Evolutionary conservation across 106 monocot species (phyloP).

Genomic region (Chionographis japonica): DNA sequence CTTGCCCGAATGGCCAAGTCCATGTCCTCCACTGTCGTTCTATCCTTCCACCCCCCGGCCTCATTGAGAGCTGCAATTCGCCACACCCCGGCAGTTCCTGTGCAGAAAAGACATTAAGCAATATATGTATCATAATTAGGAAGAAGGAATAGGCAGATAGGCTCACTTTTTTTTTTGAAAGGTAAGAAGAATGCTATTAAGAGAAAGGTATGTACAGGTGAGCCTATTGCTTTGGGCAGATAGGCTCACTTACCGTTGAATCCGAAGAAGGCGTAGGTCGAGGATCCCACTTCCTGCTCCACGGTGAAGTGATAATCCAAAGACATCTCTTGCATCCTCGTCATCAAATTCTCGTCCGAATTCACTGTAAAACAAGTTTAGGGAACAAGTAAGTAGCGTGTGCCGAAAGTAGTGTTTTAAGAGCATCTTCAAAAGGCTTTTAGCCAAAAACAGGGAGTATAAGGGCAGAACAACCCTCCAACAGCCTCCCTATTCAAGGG

Average conservation of each 20-base stretch:
- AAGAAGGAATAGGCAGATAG: too few relatives aligned
- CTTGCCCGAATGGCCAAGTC: constrained; percentile 53
- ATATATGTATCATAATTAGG: background rate
- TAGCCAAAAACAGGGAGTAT: background rate
- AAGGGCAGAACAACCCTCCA: too few relatives aligned
- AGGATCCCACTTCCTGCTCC: constrained; percentile 48
- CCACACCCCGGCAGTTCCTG: constrained; percentile 57
- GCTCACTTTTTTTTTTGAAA: too few relatives aligned
- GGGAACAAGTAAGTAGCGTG: too few relatives aligned
- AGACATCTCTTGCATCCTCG: constrained; percentile 61
- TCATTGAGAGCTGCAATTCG: constrained; percentile 40
- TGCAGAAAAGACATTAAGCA: background rate
- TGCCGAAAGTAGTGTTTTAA: background rate
- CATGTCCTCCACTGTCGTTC: constrained; percentile 55
- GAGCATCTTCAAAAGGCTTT: too few relatives aligned
- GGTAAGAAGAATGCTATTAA: too few relatives aligned
- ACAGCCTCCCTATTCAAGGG: too few relatives aligned
- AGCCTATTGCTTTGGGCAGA: too few relatives aligned
- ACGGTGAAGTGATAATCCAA: constrained; percentile 43
- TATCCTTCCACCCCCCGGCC: constrained; percentile 47
- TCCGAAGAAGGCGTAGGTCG: constrained; percentile 42
- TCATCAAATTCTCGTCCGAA: constrained; percentile 45
- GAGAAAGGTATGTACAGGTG: too few relatives aligned
- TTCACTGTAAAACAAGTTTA: constrained; percentile 27
- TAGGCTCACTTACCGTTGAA: constrained; percentile 32